Evolutionary conservation across 345 rosid species (phyloP).

Genomic region (Lenwebbia sp.): DNA sequence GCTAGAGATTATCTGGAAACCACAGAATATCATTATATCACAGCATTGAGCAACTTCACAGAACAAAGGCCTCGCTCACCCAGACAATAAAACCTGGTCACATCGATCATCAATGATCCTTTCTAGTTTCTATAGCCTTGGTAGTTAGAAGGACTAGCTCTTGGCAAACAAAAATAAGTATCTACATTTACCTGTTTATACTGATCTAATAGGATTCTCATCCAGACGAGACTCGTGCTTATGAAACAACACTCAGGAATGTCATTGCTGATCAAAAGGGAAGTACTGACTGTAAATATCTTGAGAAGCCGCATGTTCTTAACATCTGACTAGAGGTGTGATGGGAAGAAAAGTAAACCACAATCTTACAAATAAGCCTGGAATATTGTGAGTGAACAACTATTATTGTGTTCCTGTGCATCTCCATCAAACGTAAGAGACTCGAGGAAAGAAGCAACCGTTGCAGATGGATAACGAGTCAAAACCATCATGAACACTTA

Average conservation of each 20-base stretch:
- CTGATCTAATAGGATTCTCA: background rate
- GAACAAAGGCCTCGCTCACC: background rate
- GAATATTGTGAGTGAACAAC: background rate
- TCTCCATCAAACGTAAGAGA: background rate
- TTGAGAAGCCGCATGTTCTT: background rate
- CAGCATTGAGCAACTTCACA: background rate
- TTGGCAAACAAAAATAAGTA: background rate
- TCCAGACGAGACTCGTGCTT: background rate
- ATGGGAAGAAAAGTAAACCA: background rate
- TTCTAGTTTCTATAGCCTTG: background rate
- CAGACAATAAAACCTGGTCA: background rate
- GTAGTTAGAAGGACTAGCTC: background rate
- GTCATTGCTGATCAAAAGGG: background rate
- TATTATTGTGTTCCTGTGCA: background rate
- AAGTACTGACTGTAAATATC: background rate
- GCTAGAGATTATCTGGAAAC: background rate
- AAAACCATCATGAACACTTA: background rate
- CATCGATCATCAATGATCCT: background rate
- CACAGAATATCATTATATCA: background rate
- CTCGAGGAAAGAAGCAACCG: background rate
- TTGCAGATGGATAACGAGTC: background rate
- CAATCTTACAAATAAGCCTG: background rate
- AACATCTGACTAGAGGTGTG: background rate
- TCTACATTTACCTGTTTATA: background rate
- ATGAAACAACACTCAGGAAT: background rate